Evolutionary conservation across 2,329 filamentous ascomycete species (phyloP).

Genomic region (Monosporascus cannonballus): DNA sequence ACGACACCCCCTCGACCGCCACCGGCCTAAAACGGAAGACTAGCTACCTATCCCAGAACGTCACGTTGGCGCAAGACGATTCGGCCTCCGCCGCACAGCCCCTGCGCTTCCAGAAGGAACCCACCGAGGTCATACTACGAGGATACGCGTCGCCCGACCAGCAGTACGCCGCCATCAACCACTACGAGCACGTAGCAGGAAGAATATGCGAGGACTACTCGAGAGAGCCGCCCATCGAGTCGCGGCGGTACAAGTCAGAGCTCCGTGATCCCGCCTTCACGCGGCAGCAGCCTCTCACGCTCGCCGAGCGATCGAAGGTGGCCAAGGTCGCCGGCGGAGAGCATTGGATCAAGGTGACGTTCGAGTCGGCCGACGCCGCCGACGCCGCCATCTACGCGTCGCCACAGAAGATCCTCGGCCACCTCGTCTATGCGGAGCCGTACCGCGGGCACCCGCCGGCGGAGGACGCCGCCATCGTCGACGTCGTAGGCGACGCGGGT

Average conservation of each 20-base stretch:
- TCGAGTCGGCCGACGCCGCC: slow-evolving; percentile 66
- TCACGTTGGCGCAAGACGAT: slow-evolving; percentile 30
- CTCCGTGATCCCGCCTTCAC: slow-evolving; percentile 67
- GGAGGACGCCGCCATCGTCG: slow-evolving; percentile 57
- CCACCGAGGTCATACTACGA: slow-evolving; percentile 75
- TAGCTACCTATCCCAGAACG: slow-evolving; percentile 29
- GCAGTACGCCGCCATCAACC: slow-evolving; percentile 82
- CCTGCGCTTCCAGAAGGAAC: slow-evolving; percentile 29
- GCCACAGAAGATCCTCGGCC: slow-evolving; percentile 65
- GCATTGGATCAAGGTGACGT: slow-evolving; percentile 89
- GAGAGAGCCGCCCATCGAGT: slow-evolving; percentile 68
- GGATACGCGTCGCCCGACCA: slow-evolving; percentile 63
- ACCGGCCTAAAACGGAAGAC: slow-evolving; percentile 28
- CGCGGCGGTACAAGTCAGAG: slow-evolving; percentile 66
- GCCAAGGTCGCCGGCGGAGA: slow-evolving; percentile 76
- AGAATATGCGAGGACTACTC: slow-evolving; percentile 90
- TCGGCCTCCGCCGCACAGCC: slow-evolving; percentile 18
- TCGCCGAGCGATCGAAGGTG: slow-evolving; percentile 70
- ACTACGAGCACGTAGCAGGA: slow-evolving; percentile 82
- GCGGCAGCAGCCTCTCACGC: slow-evolving; percentile 57
- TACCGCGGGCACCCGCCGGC: slow-evolving; percentile 60
- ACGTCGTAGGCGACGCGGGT: slow-evolving; percentile 36
- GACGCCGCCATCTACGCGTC: slow-evolving; percentile 64
- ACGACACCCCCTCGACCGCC: slow-evolving; percentile 6
- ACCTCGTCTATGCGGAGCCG: slow-evolving; percentile 64